phyloP scores from a whole-genome alignment of 2,329 filamentous ascomycete genomes.

The Zasmidium cellare region DNA sequence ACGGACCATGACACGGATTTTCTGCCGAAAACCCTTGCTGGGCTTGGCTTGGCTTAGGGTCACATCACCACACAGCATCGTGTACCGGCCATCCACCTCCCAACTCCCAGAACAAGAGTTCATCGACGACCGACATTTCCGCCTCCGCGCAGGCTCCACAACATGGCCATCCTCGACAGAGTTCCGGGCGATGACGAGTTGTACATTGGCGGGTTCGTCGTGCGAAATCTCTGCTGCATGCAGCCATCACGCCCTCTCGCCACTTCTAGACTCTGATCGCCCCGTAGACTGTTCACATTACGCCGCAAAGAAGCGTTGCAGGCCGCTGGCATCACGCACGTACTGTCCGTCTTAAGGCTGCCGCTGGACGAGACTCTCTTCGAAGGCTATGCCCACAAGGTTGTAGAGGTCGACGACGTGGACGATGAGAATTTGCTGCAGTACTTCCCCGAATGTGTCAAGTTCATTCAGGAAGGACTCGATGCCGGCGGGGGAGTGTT shows the following conservation, averaged over 20 bases:
- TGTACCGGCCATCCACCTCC: neutral
- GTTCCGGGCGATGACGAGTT: slow-evolving; percentile 70
- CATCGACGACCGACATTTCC: neutral
- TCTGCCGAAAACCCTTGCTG: neutral
- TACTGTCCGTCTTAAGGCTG: slow-evolving; percentile 77
- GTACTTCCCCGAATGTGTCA: slow-evolving; percentile 74
- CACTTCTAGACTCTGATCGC: slow-evolving; percentile 28
- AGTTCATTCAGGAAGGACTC: slow-evolving; percentile 80
- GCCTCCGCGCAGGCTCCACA: neutral
- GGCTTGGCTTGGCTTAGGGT: neutral
- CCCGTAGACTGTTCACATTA: slow-evolving; percentile 71
- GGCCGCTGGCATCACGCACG: slow-evolving; percentile 78
- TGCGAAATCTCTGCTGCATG: slow-evolving; percentile 6
- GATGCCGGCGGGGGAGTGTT: slow-evolving; percentile 62
- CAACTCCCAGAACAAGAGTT: neutral
- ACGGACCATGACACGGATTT: neutral
- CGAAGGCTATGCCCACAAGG: slow-evolving; percentile 63
- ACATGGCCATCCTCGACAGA: slow-evolving; percentile 63
- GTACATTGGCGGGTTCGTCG: slow-evolving; percentile 74
- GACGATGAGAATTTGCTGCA: slow-evolving; percentile 84
- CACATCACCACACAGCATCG: neutral
- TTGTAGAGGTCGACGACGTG: slow-evolving; percentile 85
- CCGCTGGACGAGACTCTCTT: slow-evolving; percentile 58
- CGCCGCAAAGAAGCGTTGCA: slow-evolving; percentile 69
- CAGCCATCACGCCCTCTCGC: slow-evolving; percentile 13